Evolutionary conservation across 2,329 filamentous ascomycete species (phyloP).

Genomic region (Corynespora cassiicola): DNA sequence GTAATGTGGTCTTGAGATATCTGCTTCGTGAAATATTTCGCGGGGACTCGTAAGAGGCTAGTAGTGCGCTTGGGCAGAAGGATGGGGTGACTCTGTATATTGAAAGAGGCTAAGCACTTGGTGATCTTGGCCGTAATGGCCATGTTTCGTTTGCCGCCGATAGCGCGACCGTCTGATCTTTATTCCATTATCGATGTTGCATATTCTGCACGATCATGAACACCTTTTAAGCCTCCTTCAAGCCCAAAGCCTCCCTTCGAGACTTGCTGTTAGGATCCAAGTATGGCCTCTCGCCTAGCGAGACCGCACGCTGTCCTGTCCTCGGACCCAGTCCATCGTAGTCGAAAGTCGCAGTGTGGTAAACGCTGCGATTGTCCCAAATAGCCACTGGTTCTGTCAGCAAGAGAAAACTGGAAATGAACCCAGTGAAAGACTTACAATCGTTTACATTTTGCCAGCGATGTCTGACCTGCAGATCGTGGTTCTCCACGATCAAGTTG

Average conservation of each 20-base stretch:
- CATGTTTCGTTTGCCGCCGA: no score
- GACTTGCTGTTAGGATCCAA: constrained; percentile 60
- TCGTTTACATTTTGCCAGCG: constrained; percentile 59
- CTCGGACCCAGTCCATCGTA: constrained; percentile 61
- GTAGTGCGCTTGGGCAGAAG: no score
- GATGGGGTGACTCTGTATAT: no score
- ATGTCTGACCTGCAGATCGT: constrained; percentile 59
- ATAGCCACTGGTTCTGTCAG: constrained; percentile 51
- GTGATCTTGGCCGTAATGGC: no score
- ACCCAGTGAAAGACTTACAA: constrained; percentile 32
- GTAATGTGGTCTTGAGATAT: constrained; percentile 19
- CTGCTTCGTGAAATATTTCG: constrained; percentile 18
- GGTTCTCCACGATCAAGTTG: constrained; percentile 53
- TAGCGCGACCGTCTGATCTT: no score
- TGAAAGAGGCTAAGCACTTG: no score
- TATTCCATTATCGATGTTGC: no score
- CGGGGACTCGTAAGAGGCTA: no score
- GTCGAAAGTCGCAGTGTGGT: constrained; percentile 68
- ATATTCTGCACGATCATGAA: constrained; percentile 3
- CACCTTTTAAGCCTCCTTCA: no score
- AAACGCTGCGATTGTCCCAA: constrained; percentile 69
- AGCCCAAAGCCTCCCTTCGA: constrained; percentile 48
- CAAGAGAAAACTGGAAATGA: constrained; percentile 1
- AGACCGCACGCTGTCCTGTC: constrained; percentile 63
- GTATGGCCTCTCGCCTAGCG: constrained; percentile 64